Base-by-base conservation (phyloP, 2,329 filamentous ascomycete species). In the Penicillium aurantiogriseum region DNA sequence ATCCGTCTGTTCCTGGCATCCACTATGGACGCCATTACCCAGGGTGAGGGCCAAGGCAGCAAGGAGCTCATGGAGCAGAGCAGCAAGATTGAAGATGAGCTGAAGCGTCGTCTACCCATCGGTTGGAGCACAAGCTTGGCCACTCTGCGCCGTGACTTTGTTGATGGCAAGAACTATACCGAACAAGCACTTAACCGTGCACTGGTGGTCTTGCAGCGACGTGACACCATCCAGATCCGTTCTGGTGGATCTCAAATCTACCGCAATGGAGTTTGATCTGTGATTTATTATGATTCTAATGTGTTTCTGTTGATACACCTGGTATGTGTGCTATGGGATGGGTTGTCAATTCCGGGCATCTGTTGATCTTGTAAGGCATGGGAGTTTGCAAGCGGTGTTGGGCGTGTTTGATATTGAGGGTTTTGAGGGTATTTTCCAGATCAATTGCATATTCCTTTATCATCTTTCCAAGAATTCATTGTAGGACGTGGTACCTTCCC, bases 11-110 rank as follows among this genome's bases (percentile, higher is more conserved):
- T 99, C 87, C 80, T 99, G 31, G 94, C 92, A 63, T 92, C 88
- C 4, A 99, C 94, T 56, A 97, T 99, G 94, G 93, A 99, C 70
- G 94, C 94, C 8, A 92, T 97, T 56, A 93, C 91, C 58, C 91
- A 96, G 69, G 93, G 92, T 59, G 88, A 89, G 65, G 90, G 88
- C 62, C 85, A 90, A 66, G 91, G 90, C 38, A 92, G 88, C 69
- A 88, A 91, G 61, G 93, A 97, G 76, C 80, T 97, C 55, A 93
- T 95, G 76, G 91, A 96, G 50, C 94, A 97, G 74, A 90, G 91
- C 6, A 82, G 83, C 64, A 91, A 91, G 67, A 85, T 97, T 5
- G 94, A 97, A 76, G 86, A 91, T 17, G 94, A 97, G 79, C 80
- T 99, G 51, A 88, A 91, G 76, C 85, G 91, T 56, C 84, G 93